These are phyloP conservation scores for Podospora tetraspora DNA, from an alignment of 495 filamentous ascomycete species.

Conservation along the genomic window DNA sequence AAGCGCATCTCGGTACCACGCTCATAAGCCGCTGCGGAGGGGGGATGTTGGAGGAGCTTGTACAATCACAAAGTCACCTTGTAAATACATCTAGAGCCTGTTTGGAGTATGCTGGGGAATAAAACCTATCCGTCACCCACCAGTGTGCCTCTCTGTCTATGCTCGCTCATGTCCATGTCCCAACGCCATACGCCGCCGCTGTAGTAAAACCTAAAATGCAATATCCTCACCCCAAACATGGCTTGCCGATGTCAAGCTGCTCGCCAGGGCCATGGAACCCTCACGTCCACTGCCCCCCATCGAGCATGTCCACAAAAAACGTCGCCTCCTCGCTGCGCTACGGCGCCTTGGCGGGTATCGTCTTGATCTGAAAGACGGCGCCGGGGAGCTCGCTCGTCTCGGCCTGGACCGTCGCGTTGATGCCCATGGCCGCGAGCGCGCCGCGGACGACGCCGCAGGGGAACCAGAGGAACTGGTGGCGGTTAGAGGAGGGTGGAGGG, in stretches of 20 bases:
- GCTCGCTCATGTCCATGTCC: background rate
- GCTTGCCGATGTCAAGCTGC: no score
- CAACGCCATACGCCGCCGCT: slow-evolving; percentile 5
- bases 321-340: background rate
- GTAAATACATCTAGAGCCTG: background rate
- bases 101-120: background rate
- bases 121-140: background rate
- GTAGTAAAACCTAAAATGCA: slow-evolving; percentile 2
- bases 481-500: background rate
- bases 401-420: slow-evolving; percentile 83
- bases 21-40: background rate
- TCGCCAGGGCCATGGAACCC: no score
- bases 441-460: slow-evolving; percentile 89
- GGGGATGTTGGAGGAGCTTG: background rate
- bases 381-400: slow-evolving; percentile 79
- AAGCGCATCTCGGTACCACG: background rate
- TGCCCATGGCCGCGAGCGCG: slow-evolving; percentile 81
- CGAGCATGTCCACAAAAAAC: background rate
- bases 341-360: slow-evolving; percentile 52
- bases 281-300: background rate
- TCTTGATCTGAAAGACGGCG: slow-evolving; percentile 96
- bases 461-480: slow-evolving; percentile 78
- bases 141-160: background rate
- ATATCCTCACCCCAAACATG: no score
- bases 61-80: background rate